Conservation (phyloP, 2,329 filamentous ascomycete species). For the Hortaea werneckii region DNA sequence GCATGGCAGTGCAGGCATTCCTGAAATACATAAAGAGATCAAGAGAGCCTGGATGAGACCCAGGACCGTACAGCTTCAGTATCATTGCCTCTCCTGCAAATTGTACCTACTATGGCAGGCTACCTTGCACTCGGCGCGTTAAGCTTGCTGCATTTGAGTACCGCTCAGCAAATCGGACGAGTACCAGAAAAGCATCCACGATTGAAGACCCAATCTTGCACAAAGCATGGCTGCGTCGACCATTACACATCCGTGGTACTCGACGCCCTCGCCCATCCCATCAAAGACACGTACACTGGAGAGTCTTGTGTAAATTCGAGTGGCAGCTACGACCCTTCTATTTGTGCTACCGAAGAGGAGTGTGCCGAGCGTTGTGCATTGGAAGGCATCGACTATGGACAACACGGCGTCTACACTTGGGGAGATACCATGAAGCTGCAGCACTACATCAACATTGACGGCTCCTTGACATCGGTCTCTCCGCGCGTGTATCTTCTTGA, state of each 20-base stretch:
- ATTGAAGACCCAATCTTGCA: slow-evolving; percentile 25
- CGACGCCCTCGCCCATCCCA: slow-evolving; percentile 42
- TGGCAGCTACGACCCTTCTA: not conserved
- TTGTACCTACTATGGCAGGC: not conserved
- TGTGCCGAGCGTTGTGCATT: slow-evolving; percentile 49
- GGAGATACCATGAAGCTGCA: slow-evolving; percentile 38
- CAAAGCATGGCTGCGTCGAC: slow-evolving; percentile 27
- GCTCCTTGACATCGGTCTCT: slow-evolving; percentile 20
- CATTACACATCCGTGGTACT: slow-evolving; percentile 23
- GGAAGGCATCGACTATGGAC: slow-evolving; percentile 46
- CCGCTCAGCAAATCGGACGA: slow-evolving; percentile 34
- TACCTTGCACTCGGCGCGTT: not conserved
- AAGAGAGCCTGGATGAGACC: too few relatives aligned
- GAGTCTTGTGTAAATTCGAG: slow-evolving; percentile 32
- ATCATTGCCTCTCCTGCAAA: too few relatives aligned
- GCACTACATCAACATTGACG: slow-evolving; percentile 29
- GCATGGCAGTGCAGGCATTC: too few relatives aligned
- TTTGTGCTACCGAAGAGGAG: slow-evolving; percentile 28
- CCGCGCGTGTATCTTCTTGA: slow-evolving; percentile 55
- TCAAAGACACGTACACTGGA: slow-evolving; percentile 36
- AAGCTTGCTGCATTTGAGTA: not conserved
- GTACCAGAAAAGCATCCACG: slow-evolving; percentile 32
- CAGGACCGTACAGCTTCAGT: too few relatives aligned
- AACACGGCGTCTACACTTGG: slow-evolving; percentile 39
- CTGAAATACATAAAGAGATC: too few relatives aligned